A percentile compares a stretch with the other conserved stretches of the same genome.
Evolutionary conservation across 2,329 filamentous ascomycete genomes (phyloP).

Genomic region (Leptodontidium sp.): DNA sequence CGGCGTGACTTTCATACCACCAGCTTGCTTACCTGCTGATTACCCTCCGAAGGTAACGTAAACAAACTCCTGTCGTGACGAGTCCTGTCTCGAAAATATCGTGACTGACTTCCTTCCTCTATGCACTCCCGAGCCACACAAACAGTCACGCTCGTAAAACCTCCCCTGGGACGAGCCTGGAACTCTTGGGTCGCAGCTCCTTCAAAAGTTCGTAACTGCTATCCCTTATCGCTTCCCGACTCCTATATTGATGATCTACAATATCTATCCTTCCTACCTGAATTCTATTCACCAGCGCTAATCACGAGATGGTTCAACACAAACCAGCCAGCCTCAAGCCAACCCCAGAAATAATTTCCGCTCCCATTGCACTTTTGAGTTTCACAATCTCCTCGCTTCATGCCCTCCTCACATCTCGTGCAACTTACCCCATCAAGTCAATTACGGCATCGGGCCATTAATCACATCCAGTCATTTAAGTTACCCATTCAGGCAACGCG

Average conservation of each 20-base stretch:
- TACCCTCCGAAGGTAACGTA: conserved; percentile 1
- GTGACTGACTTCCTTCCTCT: background rate
- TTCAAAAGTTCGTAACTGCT: too few relatives aligned
- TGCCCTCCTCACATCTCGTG: background rate
- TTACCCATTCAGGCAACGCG: background rate
- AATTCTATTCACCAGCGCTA: too few relatives aligned
- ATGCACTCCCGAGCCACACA: background rate
- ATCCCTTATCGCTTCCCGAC: too few relatives aligned
- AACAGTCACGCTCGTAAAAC: background rate
- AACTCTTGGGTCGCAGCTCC: too few relatives aligned
- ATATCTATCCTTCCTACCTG: too few relatives aligned
- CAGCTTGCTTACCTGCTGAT: background rate
- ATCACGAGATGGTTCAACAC: too few relatives aligned
- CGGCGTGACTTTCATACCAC: background rate
- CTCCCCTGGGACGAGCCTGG: too few relatives aligned
- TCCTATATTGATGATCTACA: too few relatives aligned
- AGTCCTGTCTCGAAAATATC: background rate
- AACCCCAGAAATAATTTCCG: background rate
- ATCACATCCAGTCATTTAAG: too few relatives aligned
- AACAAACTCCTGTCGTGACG: background rate
- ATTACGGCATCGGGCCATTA: too few relatives aligned
- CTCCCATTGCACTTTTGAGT: background rate
- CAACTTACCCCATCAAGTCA: background rate
- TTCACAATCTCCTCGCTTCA: background rate
- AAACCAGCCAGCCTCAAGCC: background rate